Conservation (phyloP, 1,284 basidiomycete genomes). For the Pyrrhoderma lamaoense region DNA sequence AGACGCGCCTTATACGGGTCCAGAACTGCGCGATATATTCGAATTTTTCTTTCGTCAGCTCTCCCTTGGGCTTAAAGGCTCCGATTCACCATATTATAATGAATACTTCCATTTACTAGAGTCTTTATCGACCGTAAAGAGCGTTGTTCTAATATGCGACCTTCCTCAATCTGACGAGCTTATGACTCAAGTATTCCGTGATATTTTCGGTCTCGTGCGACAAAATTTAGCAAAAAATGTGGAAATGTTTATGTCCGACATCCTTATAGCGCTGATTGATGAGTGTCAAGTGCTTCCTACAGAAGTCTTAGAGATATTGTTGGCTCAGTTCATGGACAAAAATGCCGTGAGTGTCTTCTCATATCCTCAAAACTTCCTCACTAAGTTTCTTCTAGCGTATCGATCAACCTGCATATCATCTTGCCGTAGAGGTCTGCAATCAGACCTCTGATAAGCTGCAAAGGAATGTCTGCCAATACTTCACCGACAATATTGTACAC, state of each 20-base stretch:
- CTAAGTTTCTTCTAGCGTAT: conserved; percentile 39
- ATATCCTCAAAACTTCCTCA: conserved; percentile 4
- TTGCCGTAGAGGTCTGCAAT: conserved; percentile 88
- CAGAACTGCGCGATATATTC: conserved; percentile 90
- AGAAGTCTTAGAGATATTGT: conserved; percentile 75
- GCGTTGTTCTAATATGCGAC: conserved; percentile 89
- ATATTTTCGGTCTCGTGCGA: conserved; percentile 75
- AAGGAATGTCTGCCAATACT: conserved; percentile 85
- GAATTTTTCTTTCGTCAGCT: conserved; percentile 90
- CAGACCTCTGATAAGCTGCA: conserved; percentile 81
- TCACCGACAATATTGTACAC: conserved; percentile 77
- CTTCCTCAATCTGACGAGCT: conserved; percentile 83
- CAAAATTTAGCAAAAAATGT: conserved; percentile 85
- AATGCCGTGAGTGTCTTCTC: conserved; percentile 22
- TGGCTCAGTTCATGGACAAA: conserved; percentile 82
- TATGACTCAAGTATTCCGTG: conserved; percentile 76
- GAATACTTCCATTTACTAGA: conserved; percentile 93
- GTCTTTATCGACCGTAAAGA: conserved; percentile 89
- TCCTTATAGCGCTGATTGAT: conserved; percentile 85
- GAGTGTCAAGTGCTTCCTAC: conserved; percentile 71
- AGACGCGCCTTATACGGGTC: conserved; percentile 88
- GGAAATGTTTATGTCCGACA: conserved; percentile 82
- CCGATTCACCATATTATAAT: conserved; percentile 71
- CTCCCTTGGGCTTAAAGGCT: conserved; percentile 61
- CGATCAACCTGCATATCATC: conserved; percentile 71